These are phyloP conservation scores for Pyrus bretschneideri DNA, from an alignment of 306 rosid species.

Conservation along the genomic window DNA sequence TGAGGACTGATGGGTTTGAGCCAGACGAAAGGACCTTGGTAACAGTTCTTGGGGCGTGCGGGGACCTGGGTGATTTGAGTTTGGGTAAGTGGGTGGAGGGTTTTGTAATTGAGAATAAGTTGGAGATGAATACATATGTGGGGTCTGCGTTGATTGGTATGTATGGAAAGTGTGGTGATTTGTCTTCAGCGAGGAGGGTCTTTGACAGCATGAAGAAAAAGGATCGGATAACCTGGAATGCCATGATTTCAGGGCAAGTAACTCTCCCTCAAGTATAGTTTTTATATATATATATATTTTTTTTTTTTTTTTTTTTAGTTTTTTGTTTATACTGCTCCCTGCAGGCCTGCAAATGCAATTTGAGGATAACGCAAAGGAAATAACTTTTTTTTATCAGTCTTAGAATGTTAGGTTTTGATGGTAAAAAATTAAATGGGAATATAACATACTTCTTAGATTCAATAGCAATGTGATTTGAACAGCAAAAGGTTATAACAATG, in stretches of 20 bases:
- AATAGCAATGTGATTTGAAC: not conserved
- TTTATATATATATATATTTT: not conserved
- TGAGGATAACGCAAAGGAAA: not conserved
- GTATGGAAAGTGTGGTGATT: slow-evolving; percentile 77
- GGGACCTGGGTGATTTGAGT: slow-evolving; percentile 65
- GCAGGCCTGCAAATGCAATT: not conserved
- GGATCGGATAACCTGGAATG: slow-evolving; percentile 81
- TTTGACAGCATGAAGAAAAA: slow-evolving; percentile 51
- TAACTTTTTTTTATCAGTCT: too few relatives aligned
- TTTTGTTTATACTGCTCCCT: not conserved
- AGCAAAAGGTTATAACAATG: not conserved
- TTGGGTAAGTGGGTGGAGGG: slow-evolving; percentile 73
- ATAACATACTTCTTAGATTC: not conserved
- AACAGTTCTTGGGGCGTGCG: slow-evolving; percentile 74
- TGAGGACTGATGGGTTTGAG: slow-evolving; percentile 55
- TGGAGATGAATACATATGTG: slow-evolving; percentile 48
- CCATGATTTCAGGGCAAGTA: slow-evolving; percentile 76
- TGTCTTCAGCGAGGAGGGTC: slow-evolving; percentile 61
- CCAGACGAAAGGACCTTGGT: slow-evolving; percentile 76
- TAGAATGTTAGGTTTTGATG: not conserved
- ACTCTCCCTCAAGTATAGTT: not conserved
- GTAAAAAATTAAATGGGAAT: not conserved
- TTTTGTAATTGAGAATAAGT: slow-evolving; percentile 42
- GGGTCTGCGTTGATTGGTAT: slow-evolving; percentile 82
- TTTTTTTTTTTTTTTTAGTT: not conserved